phyloP scores from a whole-genome alignment of 2,329 filamentous ascomycete genomes.

The Nigrospora oryzae region DNA sequence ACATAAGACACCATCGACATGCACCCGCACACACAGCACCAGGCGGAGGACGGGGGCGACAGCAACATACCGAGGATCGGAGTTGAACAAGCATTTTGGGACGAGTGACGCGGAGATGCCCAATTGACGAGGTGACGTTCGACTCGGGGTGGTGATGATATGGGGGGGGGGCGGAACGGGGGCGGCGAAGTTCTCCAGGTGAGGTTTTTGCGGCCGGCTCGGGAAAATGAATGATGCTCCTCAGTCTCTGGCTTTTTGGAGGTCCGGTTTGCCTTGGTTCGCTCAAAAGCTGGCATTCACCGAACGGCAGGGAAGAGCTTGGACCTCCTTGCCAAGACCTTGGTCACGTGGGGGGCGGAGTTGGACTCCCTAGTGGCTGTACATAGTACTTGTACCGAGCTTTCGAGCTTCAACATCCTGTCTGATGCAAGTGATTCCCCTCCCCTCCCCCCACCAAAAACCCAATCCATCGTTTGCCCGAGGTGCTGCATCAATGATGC shows the following conservation, averaged over 20 bases:
- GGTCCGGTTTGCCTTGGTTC: not conserved
- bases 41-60: constrained; percentile 2
- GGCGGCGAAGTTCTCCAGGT: not conserved
- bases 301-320: not conserved
- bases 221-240: not conserved
- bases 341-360: not conserved
- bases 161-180: not conserved
- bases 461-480: not conserved
- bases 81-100: constrained; percentile 48
- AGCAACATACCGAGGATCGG: constrained; percentile 44
- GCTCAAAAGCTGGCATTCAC: not conserved
- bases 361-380: not conserved
- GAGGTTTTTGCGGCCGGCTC: constrained; percentile 3
- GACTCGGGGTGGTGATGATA: constrained; percentile 9
- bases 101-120: constrained; percentile 32
- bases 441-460: no score
- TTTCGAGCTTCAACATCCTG: not conserved
- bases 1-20: not conserved
- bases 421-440: not conserved
- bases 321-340: not conserved
- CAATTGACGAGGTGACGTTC: constrained; percentile 32
- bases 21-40: not conserved
- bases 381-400: not conserved
- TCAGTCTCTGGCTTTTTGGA: not conserved
- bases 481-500: not conserved